Percentiles rank a stretch among this genome's conserved stretches.
Conservation (phyloP, 2,329 filamentous ascomycete species). For the Grosmannia serpens region DNA sequence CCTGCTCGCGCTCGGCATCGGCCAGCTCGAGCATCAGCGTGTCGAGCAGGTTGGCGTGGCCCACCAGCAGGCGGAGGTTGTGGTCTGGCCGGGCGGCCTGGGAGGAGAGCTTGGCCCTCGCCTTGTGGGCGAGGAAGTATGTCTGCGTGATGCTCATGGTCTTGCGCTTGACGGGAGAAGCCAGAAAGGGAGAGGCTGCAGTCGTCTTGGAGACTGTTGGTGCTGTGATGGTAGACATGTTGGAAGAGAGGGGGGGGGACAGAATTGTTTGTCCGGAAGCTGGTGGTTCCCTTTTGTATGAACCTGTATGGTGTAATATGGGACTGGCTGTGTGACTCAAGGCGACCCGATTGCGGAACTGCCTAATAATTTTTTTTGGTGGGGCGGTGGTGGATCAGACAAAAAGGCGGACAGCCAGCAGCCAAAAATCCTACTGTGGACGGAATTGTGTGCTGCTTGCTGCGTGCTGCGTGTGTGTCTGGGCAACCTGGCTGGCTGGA, state of each 20-base stretch:
- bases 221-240: background rate
- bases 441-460: no score
- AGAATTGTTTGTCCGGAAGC: background rate
- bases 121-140: constrained; percentile 96
- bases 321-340: constrained; percentile 4
- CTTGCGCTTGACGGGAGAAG: constrained; percentile 46
- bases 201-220: background rate
- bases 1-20: constrained; percentile 89
- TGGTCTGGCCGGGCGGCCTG: constrained; percentile 88
- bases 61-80: constrained; percentile 88
- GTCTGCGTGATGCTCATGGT: constrained; percentile 98
- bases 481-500: constrained; percentile 4
- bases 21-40: constrained; percentile 81
- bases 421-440: background rate
- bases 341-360: constrained; percentile 12
- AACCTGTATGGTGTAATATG: background rate
- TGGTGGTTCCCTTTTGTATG: background rate
- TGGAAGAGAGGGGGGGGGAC: background rate
- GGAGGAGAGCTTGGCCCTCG: constrained; percentile 85
- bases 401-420: background rate
- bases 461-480: constrained; percentile 5
- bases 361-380: constrained; percentile 3
- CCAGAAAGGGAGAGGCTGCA: background rate
- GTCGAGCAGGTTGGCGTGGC: constrained; percentile 97
- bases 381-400: constrained; percentile 2